Percentiles rank a stretch among this genome's conserved stretches.
Evolutionary conservation across 176 grass and related monocot genomes (phyloP).

Genomic region (Avena atlantica): DNA sequence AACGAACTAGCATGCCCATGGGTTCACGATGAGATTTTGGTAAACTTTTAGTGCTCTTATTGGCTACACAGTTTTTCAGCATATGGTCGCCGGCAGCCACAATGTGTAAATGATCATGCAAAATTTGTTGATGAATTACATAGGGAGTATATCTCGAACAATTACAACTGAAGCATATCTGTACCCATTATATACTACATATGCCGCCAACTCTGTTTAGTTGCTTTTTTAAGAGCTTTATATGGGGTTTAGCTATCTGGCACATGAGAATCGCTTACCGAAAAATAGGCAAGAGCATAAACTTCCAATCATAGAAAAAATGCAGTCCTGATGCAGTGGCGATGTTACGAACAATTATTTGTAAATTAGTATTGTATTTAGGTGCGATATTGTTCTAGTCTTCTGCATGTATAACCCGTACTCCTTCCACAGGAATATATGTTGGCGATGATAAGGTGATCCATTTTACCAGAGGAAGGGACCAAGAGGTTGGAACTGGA

Average conservation of each 20-base stretch:
- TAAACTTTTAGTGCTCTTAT: background rate
- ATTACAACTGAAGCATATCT: background rate
- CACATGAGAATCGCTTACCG: background rate
- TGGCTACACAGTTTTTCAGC: background rate
- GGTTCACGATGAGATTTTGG: background rate
- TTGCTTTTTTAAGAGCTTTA: background rate
- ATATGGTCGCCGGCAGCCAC: background rate
- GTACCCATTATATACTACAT: background rate
- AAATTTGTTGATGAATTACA: background rate
- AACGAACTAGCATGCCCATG: background rate
- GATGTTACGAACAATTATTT: background rate
- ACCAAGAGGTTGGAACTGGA: conserved; percentile 76
- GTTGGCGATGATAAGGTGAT: conserved; percentile 72
- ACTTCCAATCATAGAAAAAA: background rate
- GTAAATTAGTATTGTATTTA: background rate
- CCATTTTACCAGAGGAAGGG: conserved; percentile 79
- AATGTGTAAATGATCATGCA: no score
- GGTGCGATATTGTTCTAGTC: background rate
- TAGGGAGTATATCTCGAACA: background rate
- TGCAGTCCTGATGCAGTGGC: background rate
- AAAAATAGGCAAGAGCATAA: background rate
- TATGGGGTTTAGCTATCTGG: background rate
- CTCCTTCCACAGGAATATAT: conserved; percentile 63
- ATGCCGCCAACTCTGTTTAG: background rate
- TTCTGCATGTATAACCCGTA: background rate